Evolutionary conservation across 768 basidiomycete species (phyloP), one percentile per base, ranked within the genome.

Genomic region (Boletellus sp.): DNA sequence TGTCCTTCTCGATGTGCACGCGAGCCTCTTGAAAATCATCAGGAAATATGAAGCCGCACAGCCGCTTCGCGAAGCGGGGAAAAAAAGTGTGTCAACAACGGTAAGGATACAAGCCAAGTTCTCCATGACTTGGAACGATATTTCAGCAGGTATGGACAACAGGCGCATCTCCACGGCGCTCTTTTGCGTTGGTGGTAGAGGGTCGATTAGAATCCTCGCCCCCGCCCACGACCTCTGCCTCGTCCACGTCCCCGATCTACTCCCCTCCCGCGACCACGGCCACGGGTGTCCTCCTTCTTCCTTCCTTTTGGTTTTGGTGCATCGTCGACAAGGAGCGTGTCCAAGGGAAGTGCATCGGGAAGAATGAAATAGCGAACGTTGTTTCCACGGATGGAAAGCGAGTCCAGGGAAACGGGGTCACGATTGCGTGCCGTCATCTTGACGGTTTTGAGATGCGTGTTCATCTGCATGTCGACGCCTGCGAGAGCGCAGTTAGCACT

Each of bases 401-500:
- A 78, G 70, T 99, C 95, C 47, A 97, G 83, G 19, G 89, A 75
- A 23, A 84, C 73, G 4, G 94, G 90, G 48, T 94, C 90, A 52
- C 90, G 87, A 67, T 92, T 94, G 47, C 92, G 84, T 26, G 84
- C 78, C n/a, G 92, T 92, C 77, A 98, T 86, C 73, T 96, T 97
- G 57, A 99, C 90, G 42, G 93, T 91, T 77, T 99, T 99, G 45
- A 99, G 78, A 61, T 97, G 89, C 3, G 95, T 98, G 75, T 97
- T 98, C 95, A 99, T 99, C 64, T 95, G 93, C 80, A 95, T 94
- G 72, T 99, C 95, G 44, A 99, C 96, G 51, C 94, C 95, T 97
- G 37, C 68, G 15, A 35, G 13, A 34, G 39, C 48, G 42, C 35
- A 24, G 38, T 50, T 15, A 60, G 31, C 17, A 22, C 17, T 39